Conservation (phyloP, 768 basidiomycete species). For the Leucosporidium yakuticum region DNA sequence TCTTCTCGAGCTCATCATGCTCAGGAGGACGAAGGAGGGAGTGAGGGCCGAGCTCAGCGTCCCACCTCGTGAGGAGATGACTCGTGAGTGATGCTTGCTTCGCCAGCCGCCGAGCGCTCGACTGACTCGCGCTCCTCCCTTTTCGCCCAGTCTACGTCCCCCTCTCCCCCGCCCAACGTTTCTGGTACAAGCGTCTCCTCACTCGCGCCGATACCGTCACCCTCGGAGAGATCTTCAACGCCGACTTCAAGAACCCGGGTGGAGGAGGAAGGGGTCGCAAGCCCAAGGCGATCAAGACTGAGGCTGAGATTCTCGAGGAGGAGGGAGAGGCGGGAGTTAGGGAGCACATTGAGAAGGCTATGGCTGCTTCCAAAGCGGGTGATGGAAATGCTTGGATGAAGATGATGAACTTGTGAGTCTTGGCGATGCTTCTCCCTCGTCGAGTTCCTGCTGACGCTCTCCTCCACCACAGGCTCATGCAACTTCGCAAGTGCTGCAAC, state of each 20-base stretch:
- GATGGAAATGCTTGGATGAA: slow-evolving; percentile 46
- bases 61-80: slow-evolving; percentile 57
- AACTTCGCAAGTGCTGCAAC: slow-evolving; percentile 64
- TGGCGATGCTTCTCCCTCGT: neutral
- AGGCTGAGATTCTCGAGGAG: neutral
- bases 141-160: slow-evolving; percentile 40
- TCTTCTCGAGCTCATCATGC: slow-evolving; percentile 54
- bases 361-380: slow-evolving; percentile 4
- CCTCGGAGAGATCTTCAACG: slow-evolving; percentile 51
- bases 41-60: slow-evolving; percentile 49
- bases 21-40: slow-evolving; percentile 56
- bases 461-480: slow-evolving; percentile 48
- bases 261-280: neutral
- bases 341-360: neutral
- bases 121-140: neutral
- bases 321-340: slow-evolving; percentile 38
- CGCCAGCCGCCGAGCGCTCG: slow-evolving; percentile 39
- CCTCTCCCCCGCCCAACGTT: slow-evolving; percentile 52
- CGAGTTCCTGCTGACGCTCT: neutral
- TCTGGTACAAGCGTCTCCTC: slow-evolving; percentile 58
- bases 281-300: neutral
- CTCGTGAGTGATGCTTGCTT: slow-evolving; percentile 46
- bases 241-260: slow-evolving; percentile 29
- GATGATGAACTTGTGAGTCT: slow-evolving; percentile 54
- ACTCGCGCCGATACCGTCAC: slow-evolving; percentile 53